Evolutionary conservation across 108 stramenopile genomes (phyloP).

Genomic region (Nitzschia putrida): DNA sequence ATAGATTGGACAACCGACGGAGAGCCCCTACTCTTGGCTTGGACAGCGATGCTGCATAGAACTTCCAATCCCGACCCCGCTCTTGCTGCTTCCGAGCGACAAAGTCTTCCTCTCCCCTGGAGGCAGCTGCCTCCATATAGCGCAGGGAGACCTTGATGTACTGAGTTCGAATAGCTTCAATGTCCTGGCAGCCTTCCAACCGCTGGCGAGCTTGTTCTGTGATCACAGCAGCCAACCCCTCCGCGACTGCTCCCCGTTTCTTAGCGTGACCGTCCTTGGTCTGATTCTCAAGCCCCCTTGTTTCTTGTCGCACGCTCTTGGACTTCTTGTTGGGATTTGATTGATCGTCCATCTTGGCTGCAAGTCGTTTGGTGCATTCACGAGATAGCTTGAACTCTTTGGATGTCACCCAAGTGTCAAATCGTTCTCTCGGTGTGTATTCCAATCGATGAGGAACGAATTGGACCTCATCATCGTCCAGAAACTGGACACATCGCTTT

Average conservation of each 20-base stretch:
- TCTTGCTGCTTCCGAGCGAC: not conserved
- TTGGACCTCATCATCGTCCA: not conserved
- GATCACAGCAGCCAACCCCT: constrained; percentile 1
- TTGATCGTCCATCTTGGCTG: not conserved
- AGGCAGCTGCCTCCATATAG: constrained; percentile 2
- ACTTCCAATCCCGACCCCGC: not conserved
- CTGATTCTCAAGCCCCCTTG: constrained; percentile 9
- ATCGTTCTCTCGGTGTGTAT: constrained; percentile 1
- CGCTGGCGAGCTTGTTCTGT: constrained; percentile 11
- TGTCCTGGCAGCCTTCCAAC: not conserved
- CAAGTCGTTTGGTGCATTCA: constrained; percentile 3
- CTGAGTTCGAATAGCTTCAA: constrained; percentile 4
- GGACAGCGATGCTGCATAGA: too few relatives aligned
- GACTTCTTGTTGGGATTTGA: not conserved
- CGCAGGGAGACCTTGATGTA: not conserved
- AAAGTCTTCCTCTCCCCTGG: constrained; percentile 4
- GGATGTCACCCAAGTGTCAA: not conserved
- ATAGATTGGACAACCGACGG: too few relatives aligned
- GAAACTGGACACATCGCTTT: too few relatives aligned
- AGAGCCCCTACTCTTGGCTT: too few relatives aligned
- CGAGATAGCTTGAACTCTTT: constrained; percentile 4
- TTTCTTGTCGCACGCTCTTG: not conserved
- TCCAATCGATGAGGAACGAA: constrained; percentile 7
- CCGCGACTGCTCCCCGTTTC: constrained; percentile 5
- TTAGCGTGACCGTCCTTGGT: constrained; percentile 9